Evolutionary conservation across 768 basidiomycete species (phyloP).

Genomic region (Hygrophorus pudorinus): DNA sequence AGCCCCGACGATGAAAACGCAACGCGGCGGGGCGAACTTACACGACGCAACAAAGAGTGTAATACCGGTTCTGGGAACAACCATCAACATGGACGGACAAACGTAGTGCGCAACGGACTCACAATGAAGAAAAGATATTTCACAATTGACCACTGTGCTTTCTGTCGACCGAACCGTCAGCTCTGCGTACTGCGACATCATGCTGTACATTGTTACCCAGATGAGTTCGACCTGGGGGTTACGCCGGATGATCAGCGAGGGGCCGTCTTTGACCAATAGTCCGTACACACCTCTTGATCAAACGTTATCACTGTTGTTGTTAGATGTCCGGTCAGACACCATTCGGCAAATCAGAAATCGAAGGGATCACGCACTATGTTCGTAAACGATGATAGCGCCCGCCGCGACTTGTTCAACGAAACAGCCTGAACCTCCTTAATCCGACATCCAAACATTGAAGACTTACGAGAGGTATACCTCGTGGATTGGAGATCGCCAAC

Average conservation of each 20-base stretch:
- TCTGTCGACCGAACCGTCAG: slow-evolving; percentile 19
- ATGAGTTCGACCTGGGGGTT: slow-evolving; percentile 48
- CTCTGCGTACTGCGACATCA: background rate
- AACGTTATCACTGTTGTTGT: slow-evolving; percentile 34
- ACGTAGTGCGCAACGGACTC: slow-evolving; percentile 10
- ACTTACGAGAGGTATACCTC: too few species aligned
- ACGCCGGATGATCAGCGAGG: slow-evolving; percentile 1
- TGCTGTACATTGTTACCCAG: slow-evolving; percentile 40
- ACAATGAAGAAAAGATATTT: slow-evolving; percentile 48
- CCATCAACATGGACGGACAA: background rate
- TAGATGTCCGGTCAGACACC: too few species aligned
- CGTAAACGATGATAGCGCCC: too few species aligned
- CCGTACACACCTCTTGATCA: slow-evolving; percentile 35
- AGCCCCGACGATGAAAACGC: background rate
- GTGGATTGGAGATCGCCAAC: too few species aligned
- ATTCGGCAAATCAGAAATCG: too few species aligned
- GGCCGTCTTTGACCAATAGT: background rate
- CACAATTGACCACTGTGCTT: slow-evolving; percentile 42
- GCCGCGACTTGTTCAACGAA: too few species aligned
- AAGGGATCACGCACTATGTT: too few species aligned
- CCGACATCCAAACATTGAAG: too few species aligned
- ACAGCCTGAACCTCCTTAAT: too few species aligned
- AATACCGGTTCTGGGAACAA: slow-evolving; percentile 44
- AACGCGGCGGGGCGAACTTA: slow-evolving; percentile 20
- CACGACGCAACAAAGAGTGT: slow-evolving; percentile 39